Percentiles rank a stretch among this genome's conserved stretches.
Evolutionary conservation across 371 early-diverging fungal genomes (phyloP).

Genomic region (Saksenaea oblongispora): DNA sequence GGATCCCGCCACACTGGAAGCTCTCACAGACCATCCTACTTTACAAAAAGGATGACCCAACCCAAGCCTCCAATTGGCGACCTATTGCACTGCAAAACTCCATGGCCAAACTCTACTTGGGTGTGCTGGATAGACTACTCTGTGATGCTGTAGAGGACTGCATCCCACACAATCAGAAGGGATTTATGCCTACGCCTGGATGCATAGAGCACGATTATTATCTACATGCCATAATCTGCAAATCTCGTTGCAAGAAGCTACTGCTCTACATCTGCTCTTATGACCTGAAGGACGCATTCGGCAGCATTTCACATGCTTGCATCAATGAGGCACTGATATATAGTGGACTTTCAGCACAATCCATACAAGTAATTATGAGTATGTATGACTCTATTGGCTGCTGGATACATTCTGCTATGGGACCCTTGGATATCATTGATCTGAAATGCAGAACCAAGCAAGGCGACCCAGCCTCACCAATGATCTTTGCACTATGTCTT

Average conservation of each 20-base stretch:
- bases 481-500: too few relatives aligned
- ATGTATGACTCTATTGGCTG: not conserved
- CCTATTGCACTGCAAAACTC: slow-evolving; percentile 15
- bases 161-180: slow-evolving; percentile 1
- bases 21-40: not conserved
- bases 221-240: slow-evolving; percentile 2
- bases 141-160: not conserved
- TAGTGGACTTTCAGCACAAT: too few relatives aligned
- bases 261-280: slow-evolving; percentile 8
- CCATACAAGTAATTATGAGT: not conserved
- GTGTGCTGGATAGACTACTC: not conserved
- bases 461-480: not conserved
- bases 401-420: not conserved
- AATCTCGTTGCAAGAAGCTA: not conserved
- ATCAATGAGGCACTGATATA: too few relatives aligned
- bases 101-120: slow-evolving; percentile 1
- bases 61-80: slow-evolving; percentile 16
- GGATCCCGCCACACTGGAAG: slow-evolving; percentile 5
- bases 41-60: slow-evolving; percentile 21
- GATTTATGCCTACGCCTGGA: slow-evolving; percentile 3
- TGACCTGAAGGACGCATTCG: not conserved
- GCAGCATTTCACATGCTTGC: not conserved
- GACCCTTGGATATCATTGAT: not conserved
- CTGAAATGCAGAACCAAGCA: not conserved
- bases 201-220: slow-evolving; percentile 7